phyloP scores from a whole-genome alignment of 768 basidiomycete genomes.

The Galerina sulciceps region DNA sequence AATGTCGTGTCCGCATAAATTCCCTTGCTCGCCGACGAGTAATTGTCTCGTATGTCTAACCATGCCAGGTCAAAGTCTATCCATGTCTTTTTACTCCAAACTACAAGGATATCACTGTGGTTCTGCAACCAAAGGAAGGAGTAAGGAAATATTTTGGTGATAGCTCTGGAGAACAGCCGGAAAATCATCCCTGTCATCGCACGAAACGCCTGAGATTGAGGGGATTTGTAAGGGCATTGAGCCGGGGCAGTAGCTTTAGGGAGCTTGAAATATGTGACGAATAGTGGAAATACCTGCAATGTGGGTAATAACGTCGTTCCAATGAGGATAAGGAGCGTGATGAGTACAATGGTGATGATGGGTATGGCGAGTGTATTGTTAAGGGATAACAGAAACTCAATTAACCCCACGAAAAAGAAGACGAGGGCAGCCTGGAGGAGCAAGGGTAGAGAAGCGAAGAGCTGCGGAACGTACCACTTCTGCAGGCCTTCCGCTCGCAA shows the following conservation, averaged over 20 bases:
- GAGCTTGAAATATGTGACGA: slow-evolving; percentile 6
- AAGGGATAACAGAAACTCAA: slow-evolving; percentile 20
- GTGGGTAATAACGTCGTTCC: slow-evolving; percentile 12
- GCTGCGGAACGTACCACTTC: slow-evolving; percentile 28
- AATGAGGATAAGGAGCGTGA: slow-evolving; percentile 10
- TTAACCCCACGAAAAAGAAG: slow-evolving; percentile 30
- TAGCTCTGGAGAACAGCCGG: slow-evolving; percentile 11
- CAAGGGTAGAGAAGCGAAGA: slow-evolving; percentile 30
- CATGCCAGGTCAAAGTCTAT: slow-evolving; percentile 15
- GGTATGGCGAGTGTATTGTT: slow-evolving; percentile 4
- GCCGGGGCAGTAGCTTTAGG: slow-evolving; percentile 9
- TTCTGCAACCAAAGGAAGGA: neutral
- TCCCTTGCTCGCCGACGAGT: slow-evolving; percentile 9
- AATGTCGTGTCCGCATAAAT: slow-evolving; percentile 11
- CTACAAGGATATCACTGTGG: slow-evolving; percentile 3
- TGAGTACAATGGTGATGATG: neutral
- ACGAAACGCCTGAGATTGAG: slow-evolving; percentile 16
- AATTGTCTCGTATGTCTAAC: slow-evolving; percentile 15
- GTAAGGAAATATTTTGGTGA: neutral
- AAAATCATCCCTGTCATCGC: neutral
- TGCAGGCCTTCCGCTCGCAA: slow-evolving; percentile 30
- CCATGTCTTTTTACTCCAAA: slow-evolving; percentile 11
- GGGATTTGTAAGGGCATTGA: slow-evolving; percentile 15
- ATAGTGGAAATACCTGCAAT: slow-evolving; percentile 11
- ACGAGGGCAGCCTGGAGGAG: slow-evolving; percentile 31